Evolutionary conservation across 140 eudicot genomes (phyloP).

Genomic region (Flaveria floridana): DNA sequence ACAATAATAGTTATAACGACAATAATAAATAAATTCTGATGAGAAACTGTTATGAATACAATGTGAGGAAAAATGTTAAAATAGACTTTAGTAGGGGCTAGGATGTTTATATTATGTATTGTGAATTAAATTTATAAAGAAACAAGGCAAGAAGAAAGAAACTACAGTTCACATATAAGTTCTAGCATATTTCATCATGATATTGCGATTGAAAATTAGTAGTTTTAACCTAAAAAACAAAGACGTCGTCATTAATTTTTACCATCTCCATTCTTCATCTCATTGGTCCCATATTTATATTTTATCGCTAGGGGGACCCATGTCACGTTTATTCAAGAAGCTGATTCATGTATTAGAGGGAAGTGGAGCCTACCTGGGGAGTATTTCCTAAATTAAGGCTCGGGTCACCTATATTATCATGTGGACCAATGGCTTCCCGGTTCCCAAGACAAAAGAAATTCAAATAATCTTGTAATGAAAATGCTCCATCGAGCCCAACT

Average conservation of each 20-base stretch:
- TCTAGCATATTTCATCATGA: no score
- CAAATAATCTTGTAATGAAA: slow-evolving; percentile 67
- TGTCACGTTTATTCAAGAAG: no score
- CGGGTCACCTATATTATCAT: slow-evolving; percentile 29
- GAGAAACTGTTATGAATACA: slow-evolving; percentile 13
- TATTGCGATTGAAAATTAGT: not conserved
- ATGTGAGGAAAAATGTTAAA: not conserved
- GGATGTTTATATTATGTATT: no score
- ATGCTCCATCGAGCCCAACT: slow-evolving; percentile 76
- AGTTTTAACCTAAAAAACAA: not conserved
- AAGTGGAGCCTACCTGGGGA: slow-evolving; percentile 55
- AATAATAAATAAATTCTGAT: not conserved
- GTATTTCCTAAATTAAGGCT: slow-evolving; percentile 31
- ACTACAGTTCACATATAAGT: no score
- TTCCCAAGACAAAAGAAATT: slow-evolving; percentile 86
- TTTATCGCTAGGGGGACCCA: no score
- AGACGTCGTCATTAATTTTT: no score
- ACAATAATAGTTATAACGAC: no score
- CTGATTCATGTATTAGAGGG: not conserved
- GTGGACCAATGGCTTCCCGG: slow-evolving; percentile 54
- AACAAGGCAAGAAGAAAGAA: no score
- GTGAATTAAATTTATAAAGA: not conserved
- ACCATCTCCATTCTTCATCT: no score
- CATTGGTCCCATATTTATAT: no score
- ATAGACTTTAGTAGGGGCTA: no score